Conservation (phyloP, 129 eudicot genomes). For the Chrysanthemum makinoi region DNA sequence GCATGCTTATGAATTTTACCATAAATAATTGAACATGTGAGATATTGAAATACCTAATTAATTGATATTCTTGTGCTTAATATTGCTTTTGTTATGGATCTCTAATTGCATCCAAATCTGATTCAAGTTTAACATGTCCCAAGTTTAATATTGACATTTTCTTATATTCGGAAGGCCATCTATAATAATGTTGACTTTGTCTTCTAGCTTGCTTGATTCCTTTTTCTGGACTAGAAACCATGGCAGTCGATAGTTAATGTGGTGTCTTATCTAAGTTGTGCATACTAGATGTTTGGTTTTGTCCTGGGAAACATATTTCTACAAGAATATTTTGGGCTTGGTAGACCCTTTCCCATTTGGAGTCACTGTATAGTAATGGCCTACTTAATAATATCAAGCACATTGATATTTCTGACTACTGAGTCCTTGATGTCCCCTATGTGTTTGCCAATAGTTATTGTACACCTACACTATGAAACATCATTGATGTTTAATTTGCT, state of each 20-base stretch:
- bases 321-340: neutral
- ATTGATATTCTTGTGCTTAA: neutral
- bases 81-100: neutral
- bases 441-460: conserved; percentile 4
- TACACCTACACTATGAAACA: neutral
- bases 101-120: conserved; percentile 14
- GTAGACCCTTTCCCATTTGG: conserved; percentile 9
- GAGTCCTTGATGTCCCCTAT: neutral
- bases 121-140: conserved; percentile 2
- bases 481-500: neutral
- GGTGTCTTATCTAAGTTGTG: conserved; percentile 7
- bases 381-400: conserved; percentile 18
- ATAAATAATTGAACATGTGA: neutral
- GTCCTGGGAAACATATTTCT: conserved; percentile 1
- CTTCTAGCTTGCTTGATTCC: conserved; percentile 27
- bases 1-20: neutral
- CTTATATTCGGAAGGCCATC: neutral
- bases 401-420: conserved; percentile 15
- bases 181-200: conserved; percentile 4
- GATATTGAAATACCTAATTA: conserved; percentile 5
- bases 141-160: too few species aligned
- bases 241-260: conserved; percentile 3
- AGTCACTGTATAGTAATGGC: neutral
- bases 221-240: conserved; percentile 12
- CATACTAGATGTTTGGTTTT: conserved; percentile 10